These are phyloP conservation scores for Cercospora citrullina DNA, from an alignment of 2,329 filamentous ascomycete genomes.

Conservation along the genomic window DNA sequence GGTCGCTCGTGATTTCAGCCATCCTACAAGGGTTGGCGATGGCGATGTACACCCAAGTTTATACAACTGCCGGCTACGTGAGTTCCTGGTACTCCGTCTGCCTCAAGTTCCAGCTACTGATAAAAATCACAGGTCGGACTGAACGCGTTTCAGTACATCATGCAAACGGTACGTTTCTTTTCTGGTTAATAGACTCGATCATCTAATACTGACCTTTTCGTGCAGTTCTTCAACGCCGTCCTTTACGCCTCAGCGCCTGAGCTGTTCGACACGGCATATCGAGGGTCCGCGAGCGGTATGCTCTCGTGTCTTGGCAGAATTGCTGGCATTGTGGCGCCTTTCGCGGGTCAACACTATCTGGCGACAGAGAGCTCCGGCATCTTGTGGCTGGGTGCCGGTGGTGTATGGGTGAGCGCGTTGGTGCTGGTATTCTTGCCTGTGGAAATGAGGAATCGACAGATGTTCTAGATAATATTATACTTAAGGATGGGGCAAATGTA, in stretches of 20 bases:
- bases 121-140: constrained; percentile 25
- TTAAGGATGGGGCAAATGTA: too few relatives aligned
- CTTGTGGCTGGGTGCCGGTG: constrained; percentile 18
- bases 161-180: constrained; percentile 46
- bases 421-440: constrained; percentile 20
- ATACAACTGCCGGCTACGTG: constrained; percentile 50
- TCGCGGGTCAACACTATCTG: constrained; percentile 16
- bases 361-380: constrained; percentile 14
- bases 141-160: constrained; percentile 55
- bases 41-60: constrained; percentile 50
- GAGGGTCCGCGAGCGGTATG: constrained; percentile 53
- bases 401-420: constrained; percentile 19
- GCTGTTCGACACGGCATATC: constrained; percentile 52
- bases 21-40: constrained; percentile 48
- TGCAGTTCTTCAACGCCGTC: constrained; percentile 50
- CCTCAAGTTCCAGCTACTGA: too few relatives aligned
- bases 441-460: constrained; percentile 23
- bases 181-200: neutral
- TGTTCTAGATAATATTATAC: too few relatives aligned
- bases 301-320: constrained; percentile 21
- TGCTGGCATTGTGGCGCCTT: constrained; percentile 20
- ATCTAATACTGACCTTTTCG: neutral
- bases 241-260: constrained; percentile 56
- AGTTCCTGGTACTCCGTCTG: constrained; percentile 29
- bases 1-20: constrained; percentile 48